phyloP scores from a whole-genome alignment of 306 rosid species.

The Myrica gale region DNA sequence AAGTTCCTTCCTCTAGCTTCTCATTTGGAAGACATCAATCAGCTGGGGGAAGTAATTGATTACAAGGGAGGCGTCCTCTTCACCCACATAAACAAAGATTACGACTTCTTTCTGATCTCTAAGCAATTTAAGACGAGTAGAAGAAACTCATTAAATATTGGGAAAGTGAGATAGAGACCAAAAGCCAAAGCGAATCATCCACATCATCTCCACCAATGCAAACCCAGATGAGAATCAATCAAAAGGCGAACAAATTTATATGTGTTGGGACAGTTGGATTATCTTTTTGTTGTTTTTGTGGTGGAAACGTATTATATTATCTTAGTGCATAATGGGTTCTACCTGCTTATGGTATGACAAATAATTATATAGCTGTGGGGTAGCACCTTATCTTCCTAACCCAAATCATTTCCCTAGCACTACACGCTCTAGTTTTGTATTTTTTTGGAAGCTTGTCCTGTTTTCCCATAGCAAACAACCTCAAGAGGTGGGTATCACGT shows the following conservation, averaged over 20 bases:
- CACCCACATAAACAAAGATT: background rate
- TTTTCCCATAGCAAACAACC: slow-evolving; percentile 12
- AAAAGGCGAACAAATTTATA: background rate
- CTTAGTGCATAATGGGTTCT: background rate
- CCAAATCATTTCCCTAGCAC: slow-evolving; percentile 26
- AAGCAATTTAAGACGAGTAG: background rate
- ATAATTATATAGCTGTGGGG: slow-evolving; percentile 5
- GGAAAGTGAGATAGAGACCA: background rate
- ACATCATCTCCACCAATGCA: background rate
- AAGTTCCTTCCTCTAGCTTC: background rate
- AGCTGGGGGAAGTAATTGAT: no score
- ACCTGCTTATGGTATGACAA: slow-evolving; percentile 9
- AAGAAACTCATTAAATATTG: background rate
- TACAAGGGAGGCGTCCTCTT: background rate
- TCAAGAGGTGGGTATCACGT: slow-evolving; percentile 3
- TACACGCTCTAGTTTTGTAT: slow-evolving; percentile 25
- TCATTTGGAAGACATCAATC: background rate
- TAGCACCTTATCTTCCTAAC: slow-evolving; percentile 42
- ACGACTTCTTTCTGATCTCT: no score
- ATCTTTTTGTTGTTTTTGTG: background rate
- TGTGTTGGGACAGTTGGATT: background rate
- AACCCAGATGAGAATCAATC: background rate
- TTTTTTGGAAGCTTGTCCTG: slow-evolving; percentile 27
- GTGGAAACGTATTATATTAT: background rate
- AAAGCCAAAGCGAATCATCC: background rate